phyloP scores from a whole-genome alignment of 2,329 filamentous ascomycete genomes.

The Ceratocystis ficicola region DNA sequence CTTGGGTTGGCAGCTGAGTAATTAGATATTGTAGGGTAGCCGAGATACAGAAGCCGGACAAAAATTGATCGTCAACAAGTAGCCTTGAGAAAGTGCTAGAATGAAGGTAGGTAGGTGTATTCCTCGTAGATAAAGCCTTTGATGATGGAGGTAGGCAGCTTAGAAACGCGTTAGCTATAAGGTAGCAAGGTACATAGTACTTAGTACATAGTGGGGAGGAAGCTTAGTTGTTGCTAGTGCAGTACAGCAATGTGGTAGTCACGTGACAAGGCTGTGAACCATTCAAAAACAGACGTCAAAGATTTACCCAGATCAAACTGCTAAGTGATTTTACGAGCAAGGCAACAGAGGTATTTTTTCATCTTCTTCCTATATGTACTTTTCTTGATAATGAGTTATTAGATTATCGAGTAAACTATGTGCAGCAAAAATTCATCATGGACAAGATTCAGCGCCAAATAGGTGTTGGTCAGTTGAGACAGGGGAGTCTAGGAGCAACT shows the following conservation, averaged over 20 bases:
- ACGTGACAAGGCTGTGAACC: constrained; percentile 3
- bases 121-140: not conserved
- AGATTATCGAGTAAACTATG: too few species aligned
- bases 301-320: too few species aligned
- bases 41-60: not conserved
- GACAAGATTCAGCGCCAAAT: too few species aligned
- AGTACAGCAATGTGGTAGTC: not conserved
- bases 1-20: not conserved
- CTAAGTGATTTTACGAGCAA: too few species aligned
- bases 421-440: too few species aligned
- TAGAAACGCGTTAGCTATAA: constrained; percentile 6
- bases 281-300: not conserved
- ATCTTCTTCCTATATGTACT: too few species aligned
- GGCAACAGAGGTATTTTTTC: too few species aligned
- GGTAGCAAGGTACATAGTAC: not conserved
- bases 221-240: not conserved
- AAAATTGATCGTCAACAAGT: not conserved
- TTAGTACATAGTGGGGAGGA: not conserved
- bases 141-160: constrained; percentile 5
- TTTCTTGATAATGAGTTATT: too few species aligned
- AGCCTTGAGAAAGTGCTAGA: not conserved
- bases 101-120: not conserved
- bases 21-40: not conserved
- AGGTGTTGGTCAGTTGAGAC: too few species aligned
- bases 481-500: too few species aligned